A percentile compares a stretch with the other conserved stretches of the same genome.
Evolutionary conservation across 495 filamentous ascomycete genomes (phyloP).

Genomic region (Xylaria cubensis): DNA sequence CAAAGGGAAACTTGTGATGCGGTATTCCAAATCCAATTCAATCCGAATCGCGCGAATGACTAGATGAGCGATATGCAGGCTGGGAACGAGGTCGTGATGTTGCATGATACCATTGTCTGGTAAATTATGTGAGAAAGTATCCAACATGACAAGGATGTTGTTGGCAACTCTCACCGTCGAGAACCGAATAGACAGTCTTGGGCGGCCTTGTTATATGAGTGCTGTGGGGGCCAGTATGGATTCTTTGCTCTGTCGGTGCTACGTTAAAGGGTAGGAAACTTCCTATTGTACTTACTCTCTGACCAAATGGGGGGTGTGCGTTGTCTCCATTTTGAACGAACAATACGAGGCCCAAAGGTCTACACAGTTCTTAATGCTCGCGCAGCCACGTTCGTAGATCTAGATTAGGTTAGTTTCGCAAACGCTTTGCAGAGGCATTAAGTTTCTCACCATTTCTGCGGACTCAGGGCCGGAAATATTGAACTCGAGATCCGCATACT

Average conservation of each 20-base stretch:
- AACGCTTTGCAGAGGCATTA: neutral
- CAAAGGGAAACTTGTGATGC: slow-evolving; percentile 59
- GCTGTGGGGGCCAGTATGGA: slow-evolving; percentile 42
- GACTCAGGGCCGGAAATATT: slow-evolving; percentile 96
- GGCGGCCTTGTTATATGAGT: slow-evolving; percentile 33
- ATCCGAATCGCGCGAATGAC: slow-evolving; percentile 52
- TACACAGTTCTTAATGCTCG: slow-evolving; percentile 90
- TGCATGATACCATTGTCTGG: slow-evolving; percentile 60
- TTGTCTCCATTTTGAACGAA: slow-evolving; percentile 95
- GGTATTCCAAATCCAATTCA: slow-evolving; percentile 57
- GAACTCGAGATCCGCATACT: slow-evolving; percentile 98
- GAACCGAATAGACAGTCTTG: slow-evolving; percentile 41
- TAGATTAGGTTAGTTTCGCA: slow-evolving; percentile 39
- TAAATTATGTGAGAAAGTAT: slow-evolving; percentile 64
- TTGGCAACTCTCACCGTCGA: slow-evolving; percentile 62
- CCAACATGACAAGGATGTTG: slow-evolving; percentile 56
- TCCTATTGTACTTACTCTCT: slow-evolving; percentile 94
- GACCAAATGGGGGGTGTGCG: slow-evolving; percentile 91
- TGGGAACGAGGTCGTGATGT: slow-evolving; percentile 53
- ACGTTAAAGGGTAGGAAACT: slow-evolving; percentile 75
- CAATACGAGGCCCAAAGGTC: slow-evolving; percentile 98
- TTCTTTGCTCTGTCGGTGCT: slow-evolving; percentile 44
- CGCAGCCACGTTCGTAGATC: slow-evolving; percentile 95
- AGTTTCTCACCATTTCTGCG: slow-evolving; percentile 84
- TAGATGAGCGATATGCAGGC: slow-evolving; percentile 49